Percentiles rank a stretch among this genome's conserved stretches.
Conservation (phyloP, 202 grass and related monocot genomes). For the Digitaria exilis region DNA sequence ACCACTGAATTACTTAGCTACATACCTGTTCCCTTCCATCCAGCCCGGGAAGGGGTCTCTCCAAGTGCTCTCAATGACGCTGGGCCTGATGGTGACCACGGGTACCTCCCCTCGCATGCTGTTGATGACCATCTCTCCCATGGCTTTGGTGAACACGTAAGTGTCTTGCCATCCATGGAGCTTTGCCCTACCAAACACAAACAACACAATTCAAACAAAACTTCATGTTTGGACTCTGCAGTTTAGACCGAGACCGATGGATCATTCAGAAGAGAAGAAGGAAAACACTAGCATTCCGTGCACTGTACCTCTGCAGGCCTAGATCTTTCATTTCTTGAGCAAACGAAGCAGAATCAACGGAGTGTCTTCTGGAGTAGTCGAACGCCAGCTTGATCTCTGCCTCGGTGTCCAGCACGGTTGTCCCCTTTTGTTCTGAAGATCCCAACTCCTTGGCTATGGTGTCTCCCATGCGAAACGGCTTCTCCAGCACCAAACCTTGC, state of each 20-base stretch:
- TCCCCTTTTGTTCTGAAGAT: constrained; percentile 4
- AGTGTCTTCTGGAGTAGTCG: constrained; percentile 23
- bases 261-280: not conserved
- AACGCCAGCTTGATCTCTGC: constrained; percentile 84
- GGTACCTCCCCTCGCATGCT: constrained; percentile 83
- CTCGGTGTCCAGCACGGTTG: constrained; percentile 66
- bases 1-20: not conserved
- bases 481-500: constrained; percentile 76
- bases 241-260: not conserved
- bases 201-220: not conserved
- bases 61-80: constrained; percentile 84
- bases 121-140: constrained; percentile 94
- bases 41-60: constrained; percentile 89
- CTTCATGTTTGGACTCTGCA: not conserved
- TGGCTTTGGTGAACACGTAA: constrained; percentile 94
- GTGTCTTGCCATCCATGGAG: constrained; percentile 90
- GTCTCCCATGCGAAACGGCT: constrained; percentile 77
- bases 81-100: constrained; percentile 90
- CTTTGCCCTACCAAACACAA: constrained; percentile 61
- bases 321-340: constrained; percentile 81
- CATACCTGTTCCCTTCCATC: constrained; percentile 97
- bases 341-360: constrained; percentile 35
- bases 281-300: not conserved
- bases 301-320: constrained; percentile 70
- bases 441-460: constrained; percentile 59